These are phyloP conservation scores for Buddleja alternifolia DNA, from an alignment of 257 asterid genomes.

Conservation along the genomic window DNA sequence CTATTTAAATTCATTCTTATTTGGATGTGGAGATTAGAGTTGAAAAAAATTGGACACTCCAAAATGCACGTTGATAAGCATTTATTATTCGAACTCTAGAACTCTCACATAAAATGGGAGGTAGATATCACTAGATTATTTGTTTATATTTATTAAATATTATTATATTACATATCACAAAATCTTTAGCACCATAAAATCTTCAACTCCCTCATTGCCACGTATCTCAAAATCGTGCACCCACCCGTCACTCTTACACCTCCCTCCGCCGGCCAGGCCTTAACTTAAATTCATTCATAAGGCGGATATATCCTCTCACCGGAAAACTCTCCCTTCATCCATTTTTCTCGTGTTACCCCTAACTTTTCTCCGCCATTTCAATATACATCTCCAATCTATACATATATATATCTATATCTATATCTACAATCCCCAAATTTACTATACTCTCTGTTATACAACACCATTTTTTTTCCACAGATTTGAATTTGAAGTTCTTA, in stretches of 20 bases:
- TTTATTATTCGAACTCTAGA: too few relatives aligned
- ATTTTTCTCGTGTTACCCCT: conserved; percentile 32
- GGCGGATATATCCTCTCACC: conserved; percentile 30
- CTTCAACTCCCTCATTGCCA: conserved; percentile 24
- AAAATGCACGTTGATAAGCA: too few relatives aligned
- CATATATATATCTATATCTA: conserved; percentile 15
- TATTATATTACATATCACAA: neutral
- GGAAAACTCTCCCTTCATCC: conserved; percentile 40
- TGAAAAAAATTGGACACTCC: too few relatives aligned
- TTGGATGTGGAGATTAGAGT: too few relatives aligned
- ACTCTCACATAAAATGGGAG: too few relatives aligned
- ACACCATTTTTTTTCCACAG: neutral
- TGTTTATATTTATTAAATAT: too few relatives aligned
- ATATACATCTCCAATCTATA: conserved; percentile 25
- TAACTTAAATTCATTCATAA: neutral
- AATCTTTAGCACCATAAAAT: conserved; percentile 29
- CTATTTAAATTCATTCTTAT: too few relatives aligned
- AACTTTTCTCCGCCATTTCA: conserved; percentile 44
- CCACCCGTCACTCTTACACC: conserved; percentile 16
- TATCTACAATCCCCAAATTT: conserved; percentile 13
- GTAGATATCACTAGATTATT: too few relatives aligned
- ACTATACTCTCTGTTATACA: conserved; percentile 12
- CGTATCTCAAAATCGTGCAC: conserved; percentile 24
- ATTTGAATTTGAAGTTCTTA: neutral
- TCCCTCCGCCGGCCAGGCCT: neutral